These are phyloP conservation scores for Closterium sp. DNA, from an alignment of 139 green algal genomes.

Conservation along the genomic window DNA sequence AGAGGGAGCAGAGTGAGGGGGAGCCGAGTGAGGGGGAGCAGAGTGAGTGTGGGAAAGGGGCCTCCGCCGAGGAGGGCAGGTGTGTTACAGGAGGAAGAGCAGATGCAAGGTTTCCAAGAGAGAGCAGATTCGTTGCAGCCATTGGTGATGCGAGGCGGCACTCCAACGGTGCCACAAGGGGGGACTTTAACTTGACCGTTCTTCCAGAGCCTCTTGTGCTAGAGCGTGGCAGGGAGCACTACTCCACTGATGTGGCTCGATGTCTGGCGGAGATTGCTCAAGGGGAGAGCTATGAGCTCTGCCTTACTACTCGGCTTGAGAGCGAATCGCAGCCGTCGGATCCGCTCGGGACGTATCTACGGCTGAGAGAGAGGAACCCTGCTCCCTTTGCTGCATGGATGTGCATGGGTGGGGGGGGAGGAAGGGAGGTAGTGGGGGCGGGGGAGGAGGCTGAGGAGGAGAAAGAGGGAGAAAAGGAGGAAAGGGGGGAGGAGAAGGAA, in stretches of 20 bases:
- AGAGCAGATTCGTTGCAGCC: too few species aligned
- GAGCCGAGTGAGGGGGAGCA: not conserved
- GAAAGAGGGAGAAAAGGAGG: not conserved
- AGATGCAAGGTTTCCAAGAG: not conserved
- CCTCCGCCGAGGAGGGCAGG: too few species aligned
- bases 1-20: not conserved
- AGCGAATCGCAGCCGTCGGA: constrained; percentile 18
- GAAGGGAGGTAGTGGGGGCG: not conserved
- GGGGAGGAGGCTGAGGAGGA: constrained; percentile 4
- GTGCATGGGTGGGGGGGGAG: constrained; percentile 53
- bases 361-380: constrained; percentile 83
- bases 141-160: too few species aligned
- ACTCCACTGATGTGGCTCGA: constrained; percentile 59
- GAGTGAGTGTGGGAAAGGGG: not conserved
- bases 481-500: not conserved
- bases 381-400: constrained; percentile 92
- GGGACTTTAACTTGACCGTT: not conserved
- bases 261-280: constrained; percentile 19
- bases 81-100: not conserved
- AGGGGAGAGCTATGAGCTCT: constrained; percentile 96
- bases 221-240: not conserved
- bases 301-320: constrained; percentile 71
- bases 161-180: too few species aligned
- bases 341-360: constrained; percentile 69
- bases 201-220: not conserved